Evolutionary conservation across 768 basidiomycete species (phyloP).

Genomic region (Serendipita sp.): DNA sequence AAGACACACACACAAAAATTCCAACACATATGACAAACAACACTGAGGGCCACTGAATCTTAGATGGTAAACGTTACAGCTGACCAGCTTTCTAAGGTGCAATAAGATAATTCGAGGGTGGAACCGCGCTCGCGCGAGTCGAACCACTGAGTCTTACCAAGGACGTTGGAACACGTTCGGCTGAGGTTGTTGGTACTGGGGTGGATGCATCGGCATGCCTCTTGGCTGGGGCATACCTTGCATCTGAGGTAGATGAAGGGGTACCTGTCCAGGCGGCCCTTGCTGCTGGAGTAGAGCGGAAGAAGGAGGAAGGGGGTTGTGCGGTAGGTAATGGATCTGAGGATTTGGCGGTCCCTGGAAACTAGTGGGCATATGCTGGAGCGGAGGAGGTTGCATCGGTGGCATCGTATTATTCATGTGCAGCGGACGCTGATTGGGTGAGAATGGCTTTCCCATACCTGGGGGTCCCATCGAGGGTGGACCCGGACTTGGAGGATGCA

Average conservation of each 20-base stretch:
- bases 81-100: too few species aligned
- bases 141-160: background rate
- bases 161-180: background rate
- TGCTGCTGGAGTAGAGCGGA: background rate
- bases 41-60: background rate
- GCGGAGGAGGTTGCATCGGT: slow-evolving; percentile 30
- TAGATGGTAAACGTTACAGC: background rate
- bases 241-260: background rate
- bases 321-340: slow-evolving; percentile 44
- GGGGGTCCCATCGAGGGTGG: slow-evolving; percentile 14
- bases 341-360: slow-evolving; percentile 19
- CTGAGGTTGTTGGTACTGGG: background rate
- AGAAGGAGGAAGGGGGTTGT: slow-evolving; percentile 43
- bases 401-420: background rate
- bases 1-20: background rate
- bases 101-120: background rate
- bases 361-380: slow-evolving; percentile 17
- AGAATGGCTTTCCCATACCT: background rate
- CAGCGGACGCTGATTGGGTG: background rate
- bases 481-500: slow-evolving; percentile 52
- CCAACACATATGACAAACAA: background rate
- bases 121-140: background rate
- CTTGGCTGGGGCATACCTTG: slow-evolving; percentile 28
- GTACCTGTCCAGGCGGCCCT: background rate
- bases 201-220: slow-evolving; percentile 28